Evolutionary conservation across 2,329 filamentous ascomycete species (phyloP).

Genomic region (Fusarium palustre): DNA sequence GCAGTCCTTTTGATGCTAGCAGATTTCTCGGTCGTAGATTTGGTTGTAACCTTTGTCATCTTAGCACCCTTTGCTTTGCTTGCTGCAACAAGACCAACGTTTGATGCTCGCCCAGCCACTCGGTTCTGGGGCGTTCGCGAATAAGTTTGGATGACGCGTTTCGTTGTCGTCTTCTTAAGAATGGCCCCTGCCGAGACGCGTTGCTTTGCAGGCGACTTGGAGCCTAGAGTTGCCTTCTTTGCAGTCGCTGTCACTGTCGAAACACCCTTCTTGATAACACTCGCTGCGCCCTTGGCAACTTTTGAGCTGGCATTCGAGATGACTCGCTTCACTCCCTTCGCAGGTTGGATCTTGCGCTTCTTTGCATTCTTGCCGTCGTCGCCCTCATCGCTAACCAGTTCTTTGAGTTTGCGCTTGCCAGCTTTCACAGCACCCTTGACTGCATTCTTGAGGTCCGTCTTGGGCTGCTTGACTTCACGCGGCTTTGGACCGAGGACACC

Average conservation of each 20-base stretch:
- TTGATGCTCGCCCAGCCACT: conserved; percentile 35
- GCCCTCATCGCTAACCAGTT: conserved; percentile 60
- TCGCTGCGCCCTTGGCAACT: conserved; percentile 53
- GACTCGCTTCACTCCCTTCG: conserved; percentile 52
- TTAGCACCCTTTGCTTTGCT: conserved; percentile 28
- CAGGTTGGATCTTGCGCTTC: conserved; percentile 56
- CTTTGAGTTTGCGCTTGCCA: conserved; percentile 68
- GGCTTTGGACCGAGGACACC: conserved; percentile 72
- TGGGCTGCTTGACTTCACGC: conserved; percentile 65
- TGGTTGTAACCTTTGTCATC: conserved; percentile 28
- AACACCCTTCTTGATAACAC: conserved; percentile 53
- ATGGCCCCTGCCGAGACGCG: conserved; percentile 43
- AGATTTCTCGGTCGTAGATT: conserved; percentile 32
- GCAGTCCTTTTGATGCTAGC: conserved; percentile 28
- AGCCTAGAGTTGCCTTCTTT: conserved; percentile 45
- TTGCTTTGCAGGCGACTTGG: conserved; percentile 46
- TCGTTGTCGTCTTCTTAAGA: conserved; percentile 48
- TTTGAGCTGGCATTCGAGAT: conserved; percentile 53
- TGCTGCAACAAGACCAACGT: conserved; percentile 33
- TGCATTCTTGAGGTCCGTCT: conserved; percentile 56
- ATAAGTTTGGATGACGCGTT: conserved; percentile 49
- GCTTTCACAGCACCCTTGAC: conserved; percentile 59
- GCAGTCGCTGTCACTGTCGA: conserved; percentile 48
- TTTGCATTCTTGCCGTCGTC: conserved; percentile 60
- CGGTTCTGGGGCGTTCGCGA: conserved; percentile 44